Base-by-base conservation (phyloP, 2,329 filamentous ascomycete genomes). In the Rutstroemia sp. region DNA sequence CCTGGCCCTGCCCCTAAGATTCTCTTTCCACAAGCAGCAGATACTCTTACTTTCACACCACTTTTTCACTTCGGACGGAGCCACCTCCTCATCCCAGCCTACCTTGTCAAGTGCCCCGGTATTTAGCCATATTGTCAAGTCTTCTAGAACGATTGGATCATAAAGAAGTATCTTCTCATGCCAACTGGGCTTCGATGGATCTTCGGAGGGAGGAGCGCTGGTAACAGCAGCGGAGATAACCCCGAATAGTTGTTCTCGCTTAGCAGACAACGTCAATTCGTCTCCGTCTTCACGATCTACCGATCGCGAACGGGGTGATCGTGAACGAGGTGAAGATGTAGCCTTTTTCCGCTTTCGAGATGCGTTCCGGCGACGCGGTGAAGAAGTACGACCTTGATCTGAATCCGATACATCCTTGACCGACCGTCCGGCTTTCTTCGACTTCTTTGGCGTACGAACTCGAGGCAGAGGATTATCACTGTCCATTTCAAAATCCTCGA, bases 161-260 rank as follows among this genome's bases (percentile, higher is more conserved):
- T 95, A 97, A 69, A 97, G 82, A 5, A 97, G 76, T 48, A 99
- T 96, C 73, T 91, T 95, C 71, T 97, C 90, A 64, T 95, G 79
- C 89, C 92, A 97, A 2, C 82, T 90, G 14, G 82, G 83, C 2
- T 77, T 69, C 6, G 62, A 61, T 0, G 77, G 72, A 61, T 85
- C 74, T 4, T 65, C 74, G 0, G 79, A 76, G 12, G 74, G 75
- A 3, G 81, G 76, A 4, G 77, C 74, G 0, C 73, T 72, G 8
- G 66, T 78, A 9, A 87, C 73, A 0, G 82, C 82, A 41, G 73
- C 72, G 0, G 79, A 80, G 52, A 87, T 83, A 61, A 75, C 70
- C 25, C 66, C 64, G 59, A 83, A 83, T 23, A 83, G 64, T 0
- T 65, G 67, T 0, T 71, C 62, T 61, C 81, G 74, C 46, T 77